These are phyloP conservation scores for Cucumis melo DNA, from an alignment of 306 rosid species.

Conservation along the genomic window DNA sequence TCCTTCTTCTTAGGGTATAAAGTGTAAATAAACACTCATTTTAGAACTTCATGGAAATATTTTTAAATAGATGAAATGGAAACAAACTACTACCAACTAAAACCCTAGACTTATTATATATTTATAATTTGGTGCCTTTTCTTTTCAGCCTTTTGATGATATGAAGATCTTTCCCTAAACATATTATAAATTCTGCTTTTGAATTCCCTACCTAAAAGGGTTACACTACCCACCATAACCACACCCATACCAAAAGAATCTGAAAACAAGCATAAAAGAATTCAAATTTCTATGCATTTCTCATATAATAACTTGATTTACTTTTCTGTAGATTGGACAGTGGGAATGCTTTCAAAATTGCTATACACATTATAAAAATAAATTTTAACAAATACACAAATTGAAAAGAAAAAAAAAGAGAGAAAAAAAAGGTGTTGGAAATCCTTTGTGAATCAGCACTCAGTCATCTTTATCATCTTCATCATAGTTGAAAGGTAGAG, in stretches of 20 bases:
- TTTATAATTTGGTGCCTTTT: too few species aligned
- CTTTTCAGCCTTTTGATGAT: too few species aligned
- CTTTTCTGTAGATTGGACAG: not conserved
- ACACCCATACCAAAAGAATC: not conserved
- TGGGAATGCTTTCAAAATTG: not conserved
- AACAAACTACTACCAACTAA: too few species aligned
- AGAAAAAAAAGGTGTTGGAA: not conserved
- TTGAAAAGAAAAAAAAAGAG: too few species aligned
- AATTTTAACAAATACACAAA: not conserved
- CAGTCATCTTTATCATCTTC: slow-evolving; percentile 7
- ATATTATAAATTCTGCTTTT: not conserved
- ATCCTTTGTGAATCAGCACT: not conserved
- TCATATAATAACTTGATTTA: not conserved
- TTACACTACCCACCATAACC: not conserved
- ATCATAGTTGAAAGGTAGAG: slow-evolving; percentile 2
- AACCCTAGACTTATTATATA: too few species aligned
- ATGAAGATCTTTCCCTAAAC: too few species aligned
- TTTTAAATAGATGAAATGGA: too few species aligned
- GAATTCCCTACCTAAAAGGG: not conserved
- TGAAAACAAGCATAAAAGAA: not conserved
- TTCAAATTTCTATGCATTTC: not conserved
- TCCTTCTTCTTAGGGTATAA: too few species aligned
- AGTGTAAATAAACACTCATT: too few species aligned
- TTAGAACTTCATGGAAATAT: too few species aligned
- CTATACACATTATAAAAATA: not conserved